These are phyloP conservation scores for Tillandsia fasciculata DNA, from an alignment of 176 grass and related monocot species.

Conservation along the genomic window DNA sequence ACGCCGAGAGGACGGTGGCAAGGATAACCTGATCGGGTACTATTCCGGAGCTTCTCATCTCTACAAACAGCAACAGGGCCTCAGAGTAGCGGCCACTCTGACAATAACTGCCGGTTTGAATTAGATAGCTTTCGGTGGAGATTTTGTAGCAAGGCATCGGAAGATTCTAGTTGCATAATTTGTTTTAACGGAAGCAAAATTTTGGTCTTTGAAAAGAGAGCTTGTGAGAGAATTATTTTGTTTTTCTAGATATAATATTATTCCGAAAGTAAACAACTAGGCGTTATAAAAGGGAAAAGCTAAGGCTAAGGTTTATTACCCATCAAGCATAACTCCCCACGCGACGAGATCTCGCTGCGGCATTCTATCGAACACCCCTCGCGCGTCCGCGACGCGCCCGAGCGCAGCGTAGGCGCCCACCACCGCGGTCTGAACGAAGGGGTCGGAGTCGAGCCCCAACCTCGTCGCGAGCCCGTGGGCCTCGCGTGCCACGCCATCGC, in stretches of 20 bases:
- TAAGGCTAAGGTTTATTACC: constrained; percentile 18
- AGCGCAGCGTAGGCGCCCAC: constrained; percentile 25
- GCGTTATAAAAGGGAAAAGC: no score
- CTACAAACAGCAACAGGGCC: constrained; percentile 53
- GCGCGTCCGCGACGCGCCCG: constrained; percentile 23
- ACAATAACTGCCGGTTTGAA: constrained; percentile 50
- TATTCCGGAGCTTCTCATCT: constrained; percentile 66
- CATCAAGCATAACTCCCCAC: constrained; percentile 73
- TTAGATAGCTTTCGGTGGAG: constrained; percentile 20
- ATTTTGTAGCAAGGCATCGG: constrained; percentile 5
- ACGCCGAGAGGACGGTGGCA: constrained; percentile 56
- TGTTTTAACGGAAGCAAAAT: background rate
- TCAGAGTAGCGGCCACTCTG: constrained; percentile 49
- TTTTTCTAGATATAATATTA: no score
- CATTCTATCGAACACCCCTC: constrained; percentile 61
- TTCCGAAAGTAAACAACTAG: no score
- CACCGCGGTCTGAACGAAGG: constrained; percentile 61
- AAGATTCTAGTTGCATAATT: background rate
- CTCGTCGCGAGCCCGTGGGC: constrained; percentile 36
- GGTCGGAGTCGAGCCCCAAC: constrained; percentile 38
- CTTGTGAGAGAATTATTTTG: no score
- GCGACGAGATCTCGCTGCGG: constrained; percentile 45
- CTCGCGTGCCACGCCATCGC: background rate
- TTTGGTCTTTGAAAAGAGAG: background rate
- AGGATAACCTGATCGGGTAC: constrained; percentile 59